Conservation (phyloP, 2,329 filamentous ascomycete species). For the Dactylellina leptospora region DNA sequence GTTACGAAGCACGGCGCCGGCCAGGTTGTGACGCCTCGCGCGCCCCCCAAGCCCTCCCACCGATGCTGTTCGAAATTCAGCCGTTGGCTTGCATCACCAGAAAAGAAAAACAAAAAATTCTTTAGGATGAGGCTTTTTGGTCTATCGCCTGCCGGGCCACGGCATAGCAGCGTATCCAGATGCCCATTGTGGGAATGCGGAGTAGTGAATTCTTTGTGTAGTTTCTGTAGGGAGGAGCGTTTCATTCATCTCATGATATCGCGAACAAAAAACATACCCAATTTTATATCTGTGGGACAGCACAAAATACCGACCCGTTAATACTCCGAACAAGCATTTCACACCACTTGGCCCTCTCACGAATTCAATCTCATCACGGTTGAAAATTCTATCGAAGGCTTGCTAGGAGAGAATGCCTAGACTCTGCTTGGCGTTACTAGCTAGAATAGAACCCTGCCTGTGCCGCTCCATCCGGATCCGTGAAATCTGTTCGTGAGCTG, state of each 20-base stretch:
- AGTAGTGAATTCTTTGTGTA: too few relatives aligned
- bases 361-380: conserved; percentile 15
- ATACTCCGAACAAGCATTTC: conserved; percentile 22
- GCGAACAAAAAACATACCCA: too few relatives aligned
- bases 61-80: conserved; percentile 43
- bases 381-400: not conserved
- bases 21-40: conserved; percentile 30
- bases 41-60: conserved; percentile 18
- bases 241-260: too few relatives aligned
- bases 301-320: not conserved
- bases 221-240: not conserved
- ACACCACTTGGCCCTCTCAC: conserved; percentile 30
- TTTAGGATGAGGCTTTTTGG: conserved; percentile 1
- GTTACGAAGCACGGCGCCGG: conserved; percentile 2
- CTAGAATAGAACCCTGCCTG: conserved; percentile 1
- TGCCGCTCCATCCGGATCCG: conserved; percentile 36
- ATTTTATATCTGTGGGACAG: conserved; percentile 23
- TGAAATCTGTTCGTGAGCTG: conserved; percentile 15
- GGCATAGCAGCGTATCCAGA: conserved; percentile 33
- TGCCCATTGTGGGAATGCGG: too few relatives aligned
- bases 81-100: conserved; percentile 26
- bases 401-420: not conserved
- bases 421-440: not conserved
- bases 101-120: not conserved
- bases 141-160: conserved; percentile 13